A percentile compares a stretch with the other conserved stretches of the same genome.
Evolutionary conservation across 176 grass and related monocot genomes (phyloP).

Genomic region (Poa annua): DNA sequence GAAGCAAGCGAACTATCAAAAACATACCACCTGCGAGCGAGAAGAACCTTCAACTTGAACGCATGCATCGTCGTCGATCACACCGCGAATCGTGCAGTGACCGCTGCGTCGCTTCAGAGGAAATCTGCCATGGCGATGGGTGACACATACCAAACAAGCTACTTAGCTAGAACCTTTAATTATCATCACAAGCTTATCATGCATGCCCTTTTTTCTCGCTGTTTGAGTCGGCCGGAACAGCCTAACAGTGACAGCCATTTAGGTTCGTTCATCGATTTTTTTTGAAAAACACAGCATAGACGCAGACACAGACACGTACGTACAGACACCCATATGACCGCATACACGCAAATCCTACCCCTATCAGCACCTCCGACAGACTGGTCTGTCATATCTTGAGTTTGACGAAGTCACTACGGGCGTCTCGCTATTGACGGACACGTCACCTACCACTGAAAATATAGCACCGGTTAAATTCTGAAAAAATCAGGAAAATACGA

Average conservation of each 20-base stretch:
- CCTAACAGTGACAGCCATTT: background rate
- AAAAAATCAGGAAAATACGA: too few species aligned
- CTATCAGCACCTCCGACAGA: too few species aligned
- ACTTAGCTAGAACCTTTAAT: background rate
- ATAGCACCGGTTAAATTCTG: too few species aligned
- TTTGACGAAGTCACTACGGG: too few species aligned
- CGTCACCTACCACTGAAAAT: too few species aligned
- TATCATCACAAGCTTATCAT: background rate
- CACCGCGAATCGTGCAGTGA: background rate
- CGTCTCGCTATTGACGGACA: too few species aligned
- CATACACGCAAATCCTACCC: too few species aligned
- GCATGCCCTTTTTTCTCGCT: background rate
- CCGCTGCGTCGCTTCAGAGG: background rate
- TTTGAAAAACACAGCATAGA: too few species aligned
- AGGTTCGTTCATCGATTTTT: background rate
- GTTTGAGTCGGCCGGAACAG: background rate
- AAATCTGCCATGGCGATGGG: constrained; percentile 1
- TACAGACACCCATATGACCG: too few species aligned
- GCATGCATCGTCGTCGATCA: background rate
- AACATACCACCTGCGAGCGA: background rate
- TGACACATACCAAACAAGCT: background rate
- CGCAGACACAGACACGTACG: too few species aligned
- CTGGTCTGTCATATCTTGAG: too few species aligned
- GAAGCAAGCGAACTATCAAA: background rate
- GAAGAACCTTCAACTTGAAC: background rate